Evolutionary conservation across 208 protist species (phyloP), one percentile per base, ranked within the genome.

Genomic region (Tetramitus jugosus): DNA sequence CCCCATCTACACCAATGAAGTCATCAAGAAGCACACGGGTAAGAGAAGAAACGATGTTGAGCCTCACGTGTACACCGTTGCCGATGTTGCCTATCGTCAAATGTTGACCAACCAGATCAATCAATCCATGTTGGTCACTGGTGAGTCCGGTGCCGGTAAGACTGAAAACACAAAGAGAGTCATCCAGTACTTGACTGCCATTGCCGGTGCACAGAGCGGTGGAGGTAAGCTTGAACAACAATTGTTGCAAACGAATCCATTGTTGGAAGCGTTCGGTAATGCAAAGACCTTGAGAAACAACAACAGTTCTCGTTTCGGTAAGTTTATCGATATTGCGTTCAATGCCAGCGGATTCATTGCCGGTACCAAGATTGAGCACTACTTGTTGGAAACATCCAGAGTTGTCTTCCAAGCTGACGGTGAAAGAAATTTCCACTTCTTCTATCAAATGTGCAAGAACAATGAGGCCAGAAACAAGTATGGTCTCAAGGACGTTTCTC

Each of bases 71-170:
- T 84, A 71, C 72, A 62, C 82, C 52, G 76, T 79, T 13, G 37
- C 81, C 23, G 79, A 86, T 49, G 65, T 87, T 46, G 82, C 84
- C 3, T 88, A 87, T 62, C 65, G 77, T 40, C 69, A 81, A 60
- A 85, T 88, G 82, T 60, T 84, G 40, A 35, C 67, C 33, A 79
- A 61, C 52, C 8, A 35, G 35, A 46, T 64, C 20, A 86, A 84
- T 79, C 84, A 89, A 76, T 85, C 81, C 39, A 84, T 91, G 76
- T 62, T 89, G 35, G 78, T 89, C 71, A 85, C 84, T 35, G 91
- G 91, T 77, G 91, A 94, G 80, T 88, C 83, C 46, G 91, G 91
- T 72, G 89, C 91, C 23, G 91, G 91, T 72, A 94, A 94, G 74
- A 94, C 89, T 0, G 88, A 91, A 61, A 85, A 80, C 20, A 84